phyloP scores from a whole-genome alignment of 2,329 filamentous ascomycete genomes.

The Xylaria sp. region DNA sequence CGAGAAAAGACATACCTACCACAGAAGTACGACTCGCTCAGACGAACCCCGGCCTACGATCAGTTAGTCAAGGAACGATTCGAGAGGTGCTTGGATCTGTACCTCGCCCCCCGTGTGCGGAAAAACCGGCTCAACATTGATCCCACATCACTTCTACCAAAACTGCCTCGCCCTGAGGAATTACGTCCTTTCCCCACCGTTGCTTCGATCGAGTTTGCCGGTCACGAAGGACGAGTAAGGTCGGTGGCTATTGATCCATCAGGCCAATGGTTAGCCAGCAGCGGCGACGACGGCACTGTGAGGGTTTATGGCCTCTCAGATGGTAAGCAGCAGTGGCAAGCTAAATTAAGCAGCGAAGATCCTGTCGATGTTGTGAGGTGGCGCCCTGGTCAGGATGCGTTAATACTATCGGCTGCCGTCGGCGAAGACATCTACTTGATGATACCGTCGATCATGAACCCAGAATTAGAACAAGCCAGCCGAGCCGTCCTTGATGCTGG shows the following conservation, averaged over 20 bases:
- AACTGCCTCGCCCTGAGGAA: constrained; percentile 90
- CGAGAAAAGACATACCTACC: constrained; percentile 88
- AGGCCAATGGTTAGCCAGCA: constrained; percentile 85
- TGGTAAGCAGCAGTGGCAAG: constrained; percentile 86
- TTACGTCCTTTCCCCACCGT: constrained; percentile 93
- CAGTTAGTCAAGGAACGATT: constrained; percentile 94
- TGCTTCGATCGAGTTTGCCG: constrained; percentile 83
- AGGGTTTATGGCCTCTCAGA: constrained; percentile 88
- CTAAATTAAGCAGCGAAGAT: constrained; percentile 76
- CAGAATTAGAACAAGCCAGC: constrained; percentile 75
- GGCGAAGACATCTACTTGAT: constrained; percentile 88
- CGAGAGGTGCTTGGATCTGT: constrained; percentile 92
- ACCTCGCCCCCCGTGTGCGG: constrained; percentile 88
- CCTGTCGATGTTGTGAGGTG: constrained; percentile 87
- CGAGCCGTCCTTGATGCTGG: constrained; percentile 81
- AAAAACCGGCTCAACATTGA: constrained; percentile 97
- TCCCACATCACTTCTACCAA: constrained; percentile 87
- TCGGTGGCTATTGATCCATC: constrained; percentile 84
- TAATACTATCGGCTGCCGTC: constrained; percentile 81
- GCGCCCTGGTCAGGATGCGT: constrained; percentile 81
- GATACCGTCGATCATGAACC: constrained; percentile 73
- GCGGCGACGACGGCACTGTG: constrained; percentile 92
- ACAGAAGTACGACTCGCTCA: constrained; percentile 78
- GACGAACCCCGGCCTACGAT: constrained; percentile 91
- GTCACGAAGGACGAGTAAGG: constrained; percentile 87